Base-by-base conservation (phyloP, 805 yeast species). In the Schwanniomyces sp. region DNA sequence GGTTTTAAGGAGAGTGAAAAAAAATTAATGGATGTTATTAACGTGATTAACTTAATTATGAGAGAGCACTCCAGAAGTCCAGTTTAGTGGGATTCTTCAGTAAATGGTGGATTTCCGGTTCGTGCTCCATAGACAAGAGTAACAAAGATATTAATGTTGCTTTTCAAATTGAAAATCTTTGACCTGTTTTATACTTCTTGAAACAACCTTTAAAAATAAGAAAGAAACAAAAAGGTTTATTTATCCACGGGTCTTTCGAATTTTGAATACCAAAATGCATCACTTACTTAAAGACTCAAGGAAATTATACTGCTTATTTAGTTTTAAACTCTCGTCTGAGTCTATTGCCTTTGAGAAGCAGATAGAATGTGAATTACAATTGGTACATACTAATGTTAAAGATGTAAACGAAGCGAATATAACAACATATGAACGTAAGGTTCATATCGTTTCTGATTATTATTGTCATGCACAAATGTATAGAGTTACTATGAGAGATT, bases 61-160 rank as follows among this genome's bases (percentile, higher is more conserved):
- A 69, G 85, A 57, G 85, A 80, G 55, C 70, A 80, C 55, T 75
- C 80, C 7, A 72, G 85, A 61, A 70, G 82, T 18, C 85, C 85
- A 16, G 76, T 80, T 51, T 84, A 79, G 52, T 80, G 85, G 85
- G 72, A 70, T 50, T 60, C 58, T 45, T 52, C 70, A 1, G 64
- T 53, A n/a, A 51, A 75, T 50, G 82, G 69, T 34, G 84, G 84
- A 0, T 80, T 80, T 61, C 64, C 81, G 18, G 62, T 69, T 5
- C 73, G 58, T 40, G 64, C 63, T 51, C 84, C 85, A 14, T 80
- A 85, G 85, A 79, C 75, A 64, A 64, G 69, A 49, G 74, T 75
- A 53, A 74, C 63, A 62, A 59, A 50, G 74, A 72, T 42, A 70
- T 79, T 57, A 81, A 81, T 51, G 84, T 72, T 18, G 74, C 67